Evolutionary conservation across 768 basidiomycete species (phyloP), one percentile per base, ranked within the genome.

Genomic region (Lactarius sp.): DNA sequence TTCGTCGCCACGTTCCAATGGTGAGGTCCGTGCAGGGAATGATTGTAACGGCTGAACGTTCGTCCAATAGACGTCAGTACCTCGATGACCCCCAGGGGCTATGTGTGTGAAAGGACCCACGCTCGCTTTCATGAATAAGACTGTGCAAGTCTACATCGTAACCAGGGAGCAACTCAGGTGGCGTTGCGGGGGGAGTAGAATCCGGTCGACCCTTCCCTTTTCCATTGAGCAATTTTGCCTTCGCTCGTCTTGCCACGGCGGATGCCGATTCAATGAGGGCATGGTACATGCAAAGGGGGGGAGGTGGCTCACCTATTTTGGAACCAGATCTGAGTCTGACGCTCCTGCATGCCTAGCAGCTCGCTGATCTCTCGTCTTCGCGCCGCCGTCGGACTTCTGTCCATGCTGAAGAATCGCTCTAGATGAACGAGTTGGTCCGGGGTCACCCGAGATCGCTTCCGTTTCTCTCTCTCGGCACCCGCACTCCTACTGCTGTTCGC

Each of bases 321-420:
- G 69, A 92, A 93, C 91, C 91, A 92, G 52, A 93, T 88, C 74
- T 92, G 91, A 0, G 88, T 91, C 77, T 92, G 91, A 42, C 90
- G 85, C 74, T 92, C 91, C 56, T 88, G 83, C 87, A 93, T 91
- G 16, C 88, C 88, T 5, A 93, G 78, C 60, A 83, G 73, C 31
- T 85, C 81, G 62, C 87, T 84, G 57, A 93, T 90, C 69, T 91
- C 90, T 59, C 84, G 83, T 49, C 91, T 79, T 54, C 84, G 80
- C 12, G 81, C 80, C 2, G 87, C 85, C 3, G 87, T 87, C 10
- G 91, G 91, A 71, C 84, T 88, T 49, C 85, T 80, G 71, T 92
- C 88, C 55, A 75, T 69, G 13, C 82, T 73, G 71, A 92, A 93
- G 68, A 85, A 83, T 2, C 77, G 81, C 68, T 93, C 91, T 41